A percentile compares a stretch with the other conserved stretches of the same genome.
Conservation (phyloP, 2,329 filamentous ascomycete species). For the Epichloe gansuensis region DNA sequence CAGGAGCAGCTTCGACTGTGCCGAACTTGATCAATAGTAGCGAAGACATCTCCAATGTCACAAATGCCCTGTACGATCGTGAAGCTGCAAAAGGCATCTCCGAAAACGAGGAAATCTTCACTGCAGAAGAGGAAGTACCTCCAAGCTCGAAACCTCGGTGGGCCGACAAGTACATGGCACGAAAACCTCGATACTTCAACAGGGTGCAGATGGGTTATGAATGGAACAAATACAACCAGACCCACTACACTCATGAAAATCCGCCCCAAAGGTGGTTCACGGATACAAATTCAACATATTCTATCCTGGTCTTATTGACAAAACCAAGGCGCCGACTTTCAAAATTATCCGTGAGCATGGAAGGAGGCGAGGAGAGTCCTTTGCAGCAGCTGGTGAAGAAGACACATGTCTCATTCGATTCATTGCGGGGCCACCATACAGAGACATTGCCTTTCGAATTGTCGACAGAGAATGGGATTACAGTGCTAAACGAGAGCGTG, state of each 20-base stretch:
- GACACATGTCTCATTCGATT: constrained; percentile 96
- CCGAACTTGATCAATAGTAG: constrained; percentile 26
- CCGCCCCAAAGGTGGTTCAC: constrained; percentile 97
- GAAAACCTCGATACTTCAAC: constrained; percentile 96
- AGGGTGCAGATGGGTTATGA: constrained; percentile 98
- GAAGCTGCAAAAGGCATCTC: constrained; percentile 84
- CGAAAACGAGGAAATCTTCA: constrained; percentile 93
- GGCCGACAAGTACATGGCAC: constrained; percentile 73
- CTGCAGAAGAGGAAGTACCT: constrained; percentile 70
- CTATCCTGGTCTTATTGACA: constrained; percentile 94
- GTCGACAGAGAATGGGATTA: constrained; percentile 99
- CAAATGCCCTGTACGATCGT: constrained; percentile 79
- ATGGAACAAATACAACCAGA: constrained; percentile 99
- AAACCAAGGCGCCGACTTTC: constrained; percentile 86
- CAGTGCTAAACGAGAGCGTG: constrained; percentile 84
- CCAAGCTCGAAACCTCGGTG: constrained; percentile 54
- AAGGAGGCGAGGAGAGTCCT: constrained; percentile 77
- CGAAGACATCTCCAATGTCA: constrained; percentile 76
- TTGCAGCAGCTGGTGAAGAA: constrained; percentile 86
- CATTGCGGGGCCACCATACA: constrained; percentile 87
- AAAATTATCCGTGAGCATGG: constrained; percentile 91
- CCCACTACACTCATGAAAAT: constrained; percentile 97
- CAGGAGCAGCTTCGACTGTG: background rate
- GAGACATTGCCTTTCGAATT: constrained; percentile 93
- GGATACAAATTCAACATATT: constrained; percentile 99